Evolutionary conservation across 2,329 filamentous ascomycete species (phyloP).

Genomic region (Sporothrix humicola): DNA sequence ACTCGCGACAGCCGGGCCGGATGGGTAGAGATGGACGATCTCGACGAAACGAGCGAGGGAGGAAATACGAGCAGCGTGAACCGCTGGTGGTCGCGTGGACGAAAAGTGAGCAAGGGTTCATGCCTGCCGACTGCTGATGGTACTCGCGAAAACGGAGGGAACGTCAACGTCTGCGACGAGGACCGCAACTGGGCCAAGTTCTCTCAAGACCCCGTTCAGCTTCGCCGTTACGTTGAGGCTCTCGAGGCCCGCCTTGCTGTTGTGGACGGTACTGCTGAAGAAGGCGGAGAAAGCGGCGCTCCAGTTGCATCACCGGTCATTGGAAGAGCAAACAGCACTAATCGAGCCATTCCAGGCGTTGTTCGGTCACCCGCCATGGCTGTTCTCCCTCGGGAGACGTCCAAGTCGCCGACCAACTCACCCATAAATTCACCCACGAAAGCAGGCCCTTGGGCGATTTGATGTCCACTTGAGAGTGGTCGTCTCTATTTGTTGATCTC

Average conservation of each 20-base stretch:
- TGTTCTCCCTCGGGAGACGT: conserved; percentile 2
- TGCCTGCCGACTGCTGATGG: background rate
- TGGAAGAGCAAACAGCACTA: background rate
- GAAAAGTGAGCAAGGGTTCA: background rate
- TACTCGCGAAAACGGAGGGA: background rate
- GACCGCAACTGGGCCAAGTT: conserved; percentile 41
- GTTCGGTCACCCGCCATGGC: conserved; percentile 21
- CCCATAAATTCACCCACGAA: background rate
- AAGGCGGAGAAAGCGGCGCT: background rate
- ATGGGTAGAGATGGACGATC: conserved; percentile 30
- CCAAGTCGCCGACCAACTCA: background rate
- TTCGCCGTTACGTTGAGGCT: conserved; percentile 41
- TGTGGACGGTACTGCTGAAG: conserved; percentile 20
- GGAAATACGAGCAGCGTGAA: background rate
- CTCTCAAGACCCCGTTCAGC: conserved; percentile 37
- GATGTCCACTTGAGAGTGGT: background rate
- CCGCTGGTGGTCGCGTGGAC: background rate
- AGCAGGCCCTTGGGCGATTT: background rate
- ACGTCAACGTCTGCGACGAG: conserved; percentile 37
- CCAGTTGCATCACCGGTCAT: background rate
- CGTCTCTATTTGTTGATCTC: background rate
- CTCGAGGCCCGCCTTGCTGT: conserved; percentile 39
- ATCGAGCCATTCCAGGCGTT: background rate
- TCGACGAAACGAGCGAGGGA: background rate
- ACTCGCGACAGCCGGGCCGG: conserved; percentile 1